These are phyloP conservation scores for Magnolia sinica DNA, from an alignment of 164 flowering plant genomes.

Conservation along the genomic window DNA sequence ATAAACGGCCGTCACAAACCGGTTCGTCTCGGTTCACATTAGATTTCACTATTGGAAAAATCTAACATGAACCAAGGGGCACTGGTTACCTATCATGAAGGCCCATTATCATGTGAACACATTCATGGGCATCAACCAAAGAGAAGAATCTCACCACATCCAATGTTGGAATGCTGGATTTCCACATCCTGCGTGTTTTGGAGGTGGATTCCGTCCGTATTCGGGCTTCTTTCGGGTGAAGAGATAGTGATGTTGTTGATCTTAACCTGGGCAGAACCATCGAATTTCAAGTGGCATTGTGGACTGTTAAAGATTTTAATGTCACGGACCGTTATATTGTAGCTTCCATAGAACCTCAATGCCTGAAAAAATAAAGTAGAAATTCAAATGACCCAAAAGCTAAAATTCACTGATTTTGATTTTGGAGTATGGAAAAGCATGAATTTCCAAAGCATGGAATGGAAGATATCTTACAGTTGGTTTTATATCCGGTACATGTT, in stretches of 20 bases:
- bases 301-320: slow-evolving; percentile 75
- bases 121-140: no score
- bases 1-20: no score
- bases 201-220: slow-evolving; percentile 92
- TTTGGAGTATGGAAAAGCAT: not conserved
- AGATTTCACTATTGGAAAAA: no score
- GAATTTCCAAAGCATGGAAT: not conserved
- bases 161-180: slow-evolving; percentile 61
- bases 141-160: slow-evolving; percentile 42
- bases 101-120: no score
- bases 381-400: not conserved
- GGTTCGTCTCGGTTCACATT: no score
- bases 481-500: slow-evolving; percentile 47
- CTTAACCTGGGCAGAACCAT: slow-evolving; percentile 42
- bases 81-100: no score
- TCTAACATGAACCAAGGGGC: no score
- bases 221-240: slow-evolving; percentile 75
- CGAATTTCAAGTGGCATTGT: slow-evolving; percentile 78
- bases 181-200: slow-evolving; percentile 67
- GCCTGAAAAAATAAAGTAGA: slow-evolving; percentile 41
- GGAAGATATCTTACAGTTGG: slow-evolving; percentile 64
- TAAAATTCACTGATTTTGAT: not conserved
- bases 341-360: slow-evolving; percentile 64
- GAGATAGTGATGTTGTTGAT: slow-evolving; percentile 63
- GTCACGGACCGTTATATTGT: slow-evolving; percentile 51